phyloP scores from a whole-genome alignment of 2,329 filamentous ascomycete genomes.

The Neonectria coccinea region DNA sequence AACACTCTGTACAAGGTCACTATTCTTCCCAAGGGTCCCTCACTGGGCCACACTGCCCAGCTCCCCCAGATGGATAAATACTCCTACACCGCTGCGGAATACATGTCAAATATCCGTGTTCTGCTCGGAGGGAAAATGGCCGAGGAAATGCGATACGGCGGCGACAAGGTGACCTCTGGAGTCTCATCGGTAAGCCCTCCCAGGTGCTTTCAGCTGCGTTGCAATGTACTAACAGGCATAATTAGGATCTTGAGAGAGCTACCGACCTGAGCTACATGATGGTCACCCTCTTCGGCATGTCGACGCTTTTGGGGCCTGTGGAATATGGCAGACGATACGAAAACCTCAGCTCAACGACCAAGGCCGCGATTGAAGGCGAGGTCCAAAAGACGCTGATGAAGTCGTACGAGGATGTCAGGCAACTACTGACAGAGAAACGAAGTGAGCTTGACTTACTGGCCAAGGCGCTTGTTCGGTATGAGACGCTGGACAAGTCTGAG shows the following conservation, averaged over 20 bases:
- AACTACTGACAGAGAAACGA: slow-evolving; percentile 78
- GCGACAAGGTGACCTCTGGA: slow-evolving; percentile 91
- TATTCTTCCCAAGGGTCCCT: slow-evolving; percentile 89
- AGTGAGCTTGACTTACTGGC: slow-evolving; percentile 90
- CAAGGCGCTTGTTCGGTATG: slow-evolving; percentile 91
- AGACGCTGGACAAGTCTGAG: slow-evolving; percentile 89
- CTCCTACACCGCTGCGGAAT: slow-evolving; percentile 86
- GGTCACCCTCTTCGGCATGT: slow-evolving; percentile 93
- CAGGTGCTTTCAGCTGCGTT: background rate
- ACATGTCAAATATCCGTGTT: slow-evolving; percentile 82
- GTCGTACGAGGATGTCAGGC: slow-evolving; percentile 78
- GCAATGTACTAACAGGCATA: slow-evolving; percentile 42
- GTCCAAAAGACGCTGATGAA: slow-evolving; percentile 88
- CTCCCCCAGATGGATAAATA: slow-evolving; percentile 94
- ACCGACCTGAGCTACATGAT: slow-evolving; percentile 87
- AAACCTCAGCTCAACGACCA: slow-evolving; percentile 85
- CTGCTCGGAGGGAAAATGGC: slow-evolving; percentile 88
- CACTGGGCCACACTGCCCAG: slow-evolving; percentile 87
- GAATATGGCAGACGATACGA: slow-evolving; percentile 87
- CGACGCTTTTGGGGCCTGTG: slow-evolving; percentile 85
- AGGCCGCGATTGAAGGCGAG: slow-evolving; percentile 87
- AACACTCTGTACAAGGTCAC: slow-evolving; percentile 95
- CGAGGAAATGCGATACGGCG: slow-evolving; percentile 90
- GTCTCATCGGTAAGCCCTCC: slow-evolving; percentile 75
- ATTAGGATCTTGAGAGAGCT: slow-evolving; percentile 83